Evolutionary conservation across 2,329 filamentous ascomycete genomes (phyloP).

Genomic region (Xylariaceae sp.): DNA sequence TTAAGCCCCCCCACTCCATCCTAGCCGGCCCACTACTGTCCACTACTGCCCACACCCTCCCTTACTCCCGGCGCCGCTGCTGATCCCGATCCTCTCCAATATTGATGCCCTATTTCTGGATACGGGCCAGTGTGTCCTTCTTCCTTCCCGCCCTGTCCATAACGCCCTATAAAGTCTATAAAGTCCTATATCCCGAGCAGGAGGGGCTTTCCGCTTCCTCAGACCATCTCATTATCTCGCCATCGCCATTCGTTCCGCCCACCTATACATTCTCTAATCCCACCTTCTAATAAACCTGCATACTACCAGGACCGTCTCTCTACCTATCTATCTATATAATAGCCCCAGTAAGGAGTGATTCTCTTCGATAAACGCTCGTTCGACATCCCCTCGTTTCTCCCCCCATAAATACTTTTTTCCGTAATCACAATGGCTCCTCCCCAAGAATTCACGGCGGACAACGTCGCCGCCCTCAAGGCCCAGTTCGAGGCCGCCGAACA

Average conservation of each 20-base stretch:
- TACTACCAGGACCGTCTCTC: neutral
- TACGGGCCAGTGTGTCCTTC: constrained; percentile 3
- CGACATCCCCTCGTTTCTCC: neutral
- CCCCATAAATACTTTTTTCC: neutral
- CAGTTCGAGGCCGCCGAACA: constrained; percentile 72
- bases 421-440: constrained; percentile 33
- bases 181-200: constrained; percentile 4
- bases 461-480: constrained; percentile 61
- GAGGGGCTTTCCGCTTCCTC: neutral
- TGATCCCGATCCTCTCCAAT: constrained; percentile 14
- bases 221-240: constrained; percentile 1
- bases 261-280: neutral
- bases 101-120: constrained; percentile 12
- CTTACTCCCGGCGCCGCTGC: constrained; percentile 7
- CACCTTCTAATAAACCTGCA: neutral
- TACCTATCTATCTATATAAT: neutral
- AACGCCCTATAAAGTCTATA: constrained; percentile 12
- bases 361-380: neutral
- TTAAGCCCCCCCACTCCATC: constrained; percentile 3
- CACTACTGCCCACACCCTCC: neutral
- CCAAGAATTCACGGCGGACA: constrained; percentile 55
- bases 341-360: neutral
- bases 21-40: constrained; percentile 1
- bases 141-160: constrained; percentile 7
- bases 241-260: too few species aligned